Base-by-base conservation (phyloP, 2,329 filamentous ascomycete species). In the Talaromyces sp. region DNA sequence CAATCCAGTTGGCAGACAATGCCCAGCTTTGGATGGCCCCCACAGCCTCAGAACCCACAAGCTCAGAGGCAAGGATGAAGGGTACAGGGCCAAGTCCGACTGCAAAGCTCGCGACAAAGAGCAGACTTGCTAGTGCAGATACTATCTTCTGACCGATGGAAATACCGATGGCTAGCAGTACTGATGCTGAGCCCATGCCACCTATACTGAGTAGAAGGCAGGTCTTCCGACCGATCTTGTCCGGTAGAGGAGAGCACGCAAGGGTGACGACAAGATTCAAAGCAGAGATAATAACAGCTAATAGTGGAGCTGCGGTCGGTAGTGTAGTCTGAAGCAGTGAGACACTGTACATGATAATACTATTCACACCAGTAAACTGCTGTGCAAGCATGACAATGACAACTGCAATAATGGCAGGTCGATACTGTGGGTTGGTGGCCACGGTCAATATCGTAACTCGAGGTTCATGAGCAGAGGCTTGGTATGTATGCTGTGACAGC, bases 311-410 rank as follows among this genome's bases (percentile, higher is more conserved):
- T 67, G 89, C 92, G 56, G 92, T 87, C 3, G 92, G 90, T 0
- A 99, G 85, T 1, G 98, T 85, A 68, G 88, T 88, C 37, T 90
- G 87, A 14, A 99, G 85, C 1, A 99, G 87, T 0, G 91, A 93
- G 6, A 98, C 95, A 2, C 93, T 96, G 78, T 99, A 99, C 93
- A 99, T 97, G 79, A 98, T 90, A 73, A 98, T 94, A 66, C 90
- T 94, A 84, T 99, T 98, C 80, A 98, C 94, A 56, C 92, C 94
- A 66, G 91, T 94, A 43, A 97, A 84, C 76, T 99, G 95, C 76
- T 98, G 95, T 0, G 91, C 90, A 66, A 93, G 84, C 93, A 98
- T 97, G 70, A 96, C 89, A 0, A 92, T 93, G 13, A 96, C 85
- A 3, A 96, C 91, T 4, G 93, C 92, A 66, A 95, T 84, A 62